These are phyloP conservation scores for Punica granatum DNA, from an alignment of 345 rosid genomes.

Conservation along the genomic window DNA sequence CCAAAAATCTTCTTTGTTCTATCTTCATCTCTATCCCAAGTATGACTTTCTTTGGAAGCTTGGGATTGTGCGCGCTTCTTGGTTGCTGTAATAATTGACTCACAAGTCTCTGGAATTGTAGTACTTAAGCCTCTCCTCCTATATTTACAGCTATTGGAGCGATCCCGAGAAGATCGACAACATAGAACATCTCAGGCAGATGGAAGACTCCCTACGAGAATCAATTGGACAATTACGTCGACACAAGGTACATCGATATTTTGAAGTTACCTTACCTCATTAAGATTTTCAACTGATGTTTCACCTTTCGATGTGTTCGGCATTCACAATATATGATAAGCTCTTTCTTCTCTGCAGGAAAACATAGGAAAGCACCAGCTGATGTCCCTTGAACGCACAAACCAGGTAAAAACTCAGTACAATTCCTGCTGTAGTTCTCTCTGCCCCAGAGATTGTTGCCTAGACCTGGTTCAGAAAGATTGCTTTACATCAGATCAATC, in stretches of 20 bases:
- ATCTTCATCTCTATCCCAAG: not conserved
- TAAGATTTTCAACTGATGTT: not conserved
- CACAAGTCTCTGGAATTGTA: not conserved
- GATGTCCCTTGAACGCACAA: constrained; percentile 43
- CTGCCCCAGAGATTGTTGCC: not conserved
- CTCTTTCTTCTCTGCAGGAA: constrained; percentile 40
- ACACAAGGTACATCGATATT: constrained; percentile 41
- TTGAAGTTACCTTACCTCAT: not conserved
- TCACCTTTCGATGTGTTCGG: not conserved
- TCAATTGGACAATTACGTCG: constrained; percentile 44
- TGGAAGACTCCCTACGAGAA: constrained; percentile 70
- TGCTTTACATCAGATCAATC: not conserved
- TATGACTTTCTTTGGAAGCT: not conserved
- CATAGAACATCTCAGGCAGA: constrained; percentile 52
- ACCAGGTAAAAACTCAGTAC: constrained; percentile 40
- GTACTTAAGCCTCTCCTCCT: not conserved
- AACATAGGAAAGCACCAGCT: constrained; percentile 48
- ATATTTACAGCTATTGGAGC: constrained; percentile 55
- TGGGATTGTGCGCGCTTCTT: not conserved
- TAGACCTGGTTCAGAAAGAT: not conserved
- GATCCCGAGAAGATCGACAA: constrained; percentile 61
- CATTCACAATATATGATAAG: not conserved
- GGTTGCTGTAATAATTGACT: not conserved
- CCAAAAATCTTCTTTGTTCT: not conserved
- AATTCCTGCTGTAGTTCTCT: not conserved